Evolutionary conservation across 176 grass and related monocot genomes (phyloP), one percentile per base, ranked within the genome.

Genomic region (Sorghum bicolor): DNA sequence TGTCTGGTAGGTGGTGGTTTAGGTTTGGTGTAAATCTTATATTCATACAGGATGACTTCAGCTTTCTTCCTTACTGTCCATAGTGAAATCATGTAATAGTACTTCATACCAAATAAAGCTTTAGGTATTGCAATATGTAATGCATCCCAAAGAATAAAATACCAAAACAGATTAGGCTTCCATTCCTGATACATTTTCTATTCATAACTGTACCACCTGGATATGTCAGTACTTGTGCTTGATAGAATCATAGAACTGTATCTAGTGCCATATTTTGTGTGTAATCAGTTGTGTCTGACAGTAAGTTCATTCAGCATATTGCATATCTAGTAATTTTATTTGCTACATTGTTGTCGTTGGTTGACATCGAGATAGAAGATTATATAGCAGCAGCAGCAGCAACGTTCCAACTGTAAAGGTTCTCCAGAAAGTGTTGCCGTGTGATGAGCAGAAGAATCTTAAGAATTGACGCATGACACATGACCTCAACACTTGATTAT

Each of bases 61-160:
- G 48, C 73, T 80, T 83, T 52, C 30, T 87, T 83, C 22, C 63
- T 78, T 82, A 75, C 60, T 83, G 80, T 87, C 61, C 61, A 80
- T 90, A 90, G n/a, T 74, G 25, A 83, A 78, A 79, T 60, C 30
- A 50, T 79, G 88, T 75, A 32, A 79, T 69, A 83, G 79, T 79
- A 48, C 79, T 69, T 16, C 41, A 70, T 33, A 29, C 29, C 36
- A 50, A 25, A 39, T 33, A 26, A 24, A 39, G 5, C 22, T 38
- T 74, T 41, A 79, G 75, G 41, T 79, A 28, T 90, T 39, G 47
- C 57, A 64, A 61, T 82, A 39, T 87, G 80, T 87, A 87, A 87
- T 22, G 79, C 24, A 82, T 63, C 15, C 30, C 48, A 86, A 83
- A 79, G 47, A 83, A 83, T 79, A 69, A 86, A 86, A 67, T 50